These are phyloP conservation scores for Trichoderma cornu-damae DNA, from an alignment of 2,329 filamentous ascomycete species.

Conservation along the genomic window DNA sequence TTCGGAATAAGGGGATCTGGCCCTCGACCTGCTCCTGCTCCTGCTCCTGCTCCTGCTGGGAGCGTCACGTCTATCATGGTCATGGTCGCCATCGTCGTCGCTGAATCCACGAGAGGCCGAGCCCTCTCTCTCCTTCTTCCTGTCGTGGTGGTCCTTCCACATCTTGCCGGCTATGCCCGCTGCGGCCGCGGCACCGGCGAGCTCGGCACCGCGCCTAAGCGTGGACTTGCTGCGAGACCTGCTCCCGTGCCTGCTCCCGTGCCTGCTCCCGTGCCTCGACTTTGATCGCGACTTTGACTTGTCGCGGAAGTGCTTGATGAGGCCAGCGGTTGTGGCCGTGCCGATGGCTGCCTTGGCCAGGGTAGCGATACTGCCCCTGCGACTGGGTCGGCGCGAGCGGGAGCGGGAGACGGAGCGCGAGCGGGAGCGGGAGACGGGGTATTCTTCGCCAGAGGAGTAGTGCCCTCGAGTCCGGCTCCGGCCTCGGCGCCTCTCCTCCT, in stretches of 20 bases:
- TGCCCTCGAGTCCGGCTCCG: slow-evolving; percentile 47
- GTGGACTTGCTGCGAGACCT: slow-evolving; percentile 43
- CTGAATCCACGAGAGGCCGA: slow-evolving; percentile 30
- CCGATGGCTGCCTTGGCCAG: slow-evolving; percentile 55
- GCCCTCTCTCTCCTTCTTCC: slow-evolving; percentile 42
- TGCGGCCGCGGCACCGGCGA: slow-evolving; percentile 55
- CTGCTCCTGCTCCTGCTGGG: slow-evolving; percentile 30
- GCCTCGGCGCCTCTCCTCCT: slow-evolving; percentile 53
- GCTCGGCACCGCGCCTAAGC: slow-evolving; percentile 53
- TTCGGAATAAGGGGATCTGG: slow-evolving; percentile 47
- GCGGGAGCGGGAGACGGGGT: slow-evolving; percentile 39
- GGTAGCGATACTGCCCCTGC: slow-evolving; percentile 43
- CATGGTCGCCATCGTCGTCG: slow-evolving; percentile 36
- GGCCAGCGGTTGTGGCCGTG: slow-evolving; percentile 52
- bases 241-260: slow-evolving; percentile 26
- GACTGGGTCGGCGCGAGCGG: slow-evolving; percentile 39
- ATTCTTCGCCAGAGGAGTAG: slow-evolving; percentile 40
- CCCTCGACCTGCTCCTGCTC: slow-evolving; percentile 48
- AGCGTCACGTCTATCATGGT: slow-evolving; percentile 34
- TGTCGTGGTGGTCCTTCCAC: slow-evolving; percentile 56
- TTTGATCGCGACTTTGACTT: slow-evolving; percentile 42
- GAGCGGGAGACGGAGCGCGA: too few relatives aligned
- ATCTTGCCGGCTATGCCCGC: slow-evolving; percentile 57
- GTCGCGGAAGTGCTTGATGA: slow-evolving; percentile 53
- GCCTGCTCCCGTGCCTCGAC: slow-evolving; percentile 26